Base-by-base conservation (phyloP, 1,284 basidiomycete species). In the Stereum hirsutum region DNA sequence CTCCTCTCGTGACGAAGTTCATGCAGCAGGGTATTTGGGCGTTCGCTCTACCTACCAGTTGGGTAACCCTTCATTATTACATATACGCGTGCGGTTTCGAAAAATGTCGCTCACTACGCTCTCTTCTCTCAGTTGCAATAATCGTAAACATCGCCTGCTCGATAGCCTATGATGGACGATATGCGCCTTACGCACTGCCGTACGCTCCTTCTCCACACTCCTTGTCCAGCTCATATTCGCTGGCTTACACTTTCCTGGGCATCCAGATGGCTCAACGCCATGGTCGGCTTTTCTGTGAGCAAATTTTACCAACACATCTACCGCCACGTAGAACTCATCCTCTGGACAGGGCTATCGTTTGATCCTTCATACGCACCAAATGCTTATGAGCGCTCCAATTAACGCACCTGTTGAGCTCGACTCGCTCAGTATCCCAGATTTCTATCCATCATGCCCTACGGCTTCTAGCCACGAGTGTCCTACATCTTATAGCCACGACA, bases 11-110 rank as follows among this genome's bases (percentile, higher is more conserved):
- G 11, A 42, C 52, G 15, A 51, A 51, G 14, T 57, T 58, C 39
- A 49, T 58, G 46, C 46, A 47, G 37, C 53, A 58, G 44, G 55
- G 55, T 6, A 53, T 57, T 38, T 58, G 57, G 55, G 57, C 54
- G 6, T 58, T 57, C 49, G 52, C 49, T 5, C 43, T 57, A 6
- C 55, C 55, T 20, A 55, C 55, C 30, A 21, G 56, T 57, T n/a
- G n/a, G n/a, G n/a, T n/a, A n/a, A n/a, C n/a, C n/a, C n/a, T n/a
- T n/a, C n/a, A n/a, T n/a, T n/a, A n/a, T n/a, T n/a, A n/a, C n/a
- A 38, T 25, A 51, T 47, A 15, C 28, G 8, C 36, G 25, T 20
- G n/a, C n/a, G n/a, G n/a, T n/a, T n/a, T n/a, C n/a, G n/a, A n/a
- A n/a, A n/a, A n/a, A n/a, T n/a, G 11, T n/a, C 15, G 36, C 11